These are phyloP conservation scores for Cocos nucifera DNA, from an alignment of 176 grass and related monocot genomes.

Conservation along the genomic window DNA sequence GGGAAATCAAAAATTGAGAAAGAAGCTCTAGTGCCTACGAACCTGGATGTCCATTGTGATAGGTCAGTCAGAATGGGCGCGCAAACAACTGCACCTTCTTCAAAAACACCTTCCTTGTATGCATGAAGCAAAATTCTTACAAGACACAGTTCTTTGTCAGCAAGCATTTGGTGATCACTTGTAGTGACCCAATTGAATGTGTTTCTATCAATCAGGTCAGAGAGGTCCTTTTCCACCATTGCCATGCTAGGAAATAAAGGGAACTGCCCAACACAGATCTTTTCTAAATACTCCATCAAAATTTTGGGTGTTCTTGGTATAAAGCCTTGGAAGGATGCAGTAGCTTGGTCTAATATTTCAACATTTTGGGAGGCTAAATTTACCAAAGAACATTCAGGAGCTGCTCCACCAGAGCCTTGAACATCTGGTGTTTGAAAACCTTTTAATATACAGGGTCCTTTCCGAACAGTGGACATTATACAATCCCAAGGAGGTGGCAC, in stretches of 20 bases:
- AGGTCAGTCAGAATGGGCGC: constrained; percentile 61
- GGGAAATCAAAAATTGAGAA: background rate
- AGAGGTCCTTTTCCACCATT: background rate
- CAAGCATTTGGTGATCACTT: background rate
- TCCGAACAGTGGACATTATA: constrained; percentile 24
- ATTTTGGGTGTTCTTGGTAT: constrained; percentile 44
- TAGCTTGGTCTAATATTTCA: constrained; percentile 9
- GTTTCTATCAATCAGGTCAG: too few relatives aligned
- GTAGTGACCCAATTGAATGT: constrained; percentile 19
- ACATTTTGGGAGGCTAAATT: constrained; percentile 16
- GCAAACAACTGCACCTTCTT: constrained; percentile 75
- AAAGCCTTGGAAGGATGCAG: constrained; percentile 23
- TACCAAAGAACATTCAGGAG: constrained; percentile 9
- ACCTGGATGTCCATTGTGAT: constrained; percentile 74
- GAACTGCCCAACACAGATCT: constrained; percentile 29
- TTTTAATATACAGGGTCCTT: constrained; percentile 27
- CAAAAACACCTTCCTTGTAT: constrained; percentile 74
- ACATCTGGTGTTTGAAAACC: constrained; percentile 10
- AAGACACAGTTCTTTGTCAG: constrained; percentile 37
- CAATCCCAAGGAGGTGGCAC: constrained; percentile 55
- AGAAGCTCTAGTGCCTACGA: background rate
- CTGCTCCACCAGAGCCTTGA: constrained; percentile 5
- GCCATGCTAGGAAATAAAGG: constrained; percentile 20
- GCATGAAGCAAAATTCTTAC: constrained; percentile 57
- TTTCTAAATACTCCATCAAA: constrained; percentile 39